These are phyloP conservation scores for Hypoxylon intermedium DNA, from an alignment of 495 filamentous ascomycete genomes.

Conservation along the genomic window DNA sequence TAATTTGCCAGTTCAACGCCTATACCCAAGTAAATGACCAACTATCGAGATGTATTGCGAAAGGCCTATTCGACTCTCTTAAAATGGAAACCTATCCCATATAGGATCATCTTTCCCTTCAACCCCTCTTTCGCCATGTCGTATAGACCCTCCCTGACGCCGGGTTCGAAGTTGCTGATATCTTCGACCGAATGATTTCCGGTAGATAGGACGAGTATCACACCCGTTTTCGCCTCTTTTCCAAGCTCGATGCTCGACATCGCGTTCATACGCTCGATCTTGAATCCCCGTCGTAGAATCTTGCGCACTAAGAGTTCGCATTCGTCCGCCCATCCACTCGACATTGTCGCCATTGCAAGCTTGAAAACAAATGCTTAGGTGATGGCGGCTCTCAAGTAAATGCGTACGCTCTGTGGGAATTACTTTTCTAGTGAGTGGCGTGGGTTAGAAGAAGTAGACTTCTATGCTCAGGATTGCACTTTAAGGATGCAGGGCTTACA, in stretches of 20 bases:
- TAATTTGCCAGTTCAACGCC: no score
- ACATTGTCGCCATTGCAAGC: no score
- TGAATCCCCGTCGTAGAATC: constrained; percentile 22
- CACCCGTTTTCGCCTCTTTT: constrained; percentile 1
- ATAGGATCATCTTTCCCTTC: constrained; percentile 28
- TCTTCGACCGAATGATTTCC: constrained; percentile 4
- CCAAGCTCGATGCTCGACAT: constrained; percentile 23
- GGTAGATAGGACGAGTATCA: constrained; percentile 21
- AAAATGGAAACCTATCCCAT: constrained; percentile 27
- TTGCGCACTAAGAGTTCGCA: constrained; percentile 17
- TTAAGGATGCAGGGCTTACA: no score
- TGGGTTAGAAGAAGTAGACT: no score
- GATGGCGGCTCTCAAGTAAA: no score
- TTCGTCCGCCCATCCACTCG: constrained; percentile 2
- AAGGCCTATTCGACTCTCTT: neutral
- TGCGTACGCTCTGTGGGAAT: no score
- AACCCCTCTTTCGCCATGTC: constrained; percentile 23
- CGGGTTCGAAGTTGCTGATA: constrained; percentile 1
- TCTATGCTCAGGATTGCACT: no score
- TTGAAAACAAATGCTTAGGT: no score
- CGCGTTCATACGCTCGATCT: neutral
- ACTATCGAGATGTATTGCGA: no score
- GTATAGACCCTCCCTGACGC: constrained; percentile 20
- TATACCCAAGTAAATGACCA: no score
- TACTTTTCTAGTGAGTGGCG: no score